These are phyloP conservation scores for Colletotrichum spaethianum DNA, from an alignment of 2,329 filamentous ascomycete genomes.

Conservation along the genomic window DNA sequence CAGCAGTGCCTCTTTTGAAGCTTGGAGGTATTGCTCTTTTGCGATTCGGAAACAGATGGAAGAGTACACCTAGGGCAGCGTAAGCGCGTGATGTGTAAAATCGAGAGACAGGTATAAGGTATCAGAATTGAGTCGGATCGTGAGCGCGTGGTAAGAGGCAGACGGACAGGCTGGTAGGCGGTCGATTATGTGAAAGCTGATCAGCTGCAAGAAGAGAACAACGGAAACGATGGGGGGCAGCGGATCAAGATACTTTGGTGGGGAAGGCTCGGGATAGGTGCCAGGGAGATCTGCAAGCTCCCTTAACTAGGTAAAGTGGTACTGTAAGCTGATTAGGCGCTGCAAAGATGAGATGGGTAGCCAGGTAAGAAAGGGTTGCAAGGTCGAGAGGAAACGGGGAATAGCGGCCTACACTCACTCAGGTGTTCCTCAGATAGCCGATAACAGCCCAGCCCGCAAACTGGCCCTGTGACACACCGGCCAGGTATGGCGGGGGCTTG, in stretches of 20 bases:
- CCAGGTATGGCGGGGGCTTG: not conserved
- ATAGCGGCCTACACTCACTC: not conserved
- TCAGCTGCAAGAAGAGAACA: not conserved
- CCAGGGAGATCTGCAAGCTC: not conserved
- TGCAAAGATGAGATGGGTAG: not conserved
- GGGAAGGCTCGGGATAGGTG: not conserved
- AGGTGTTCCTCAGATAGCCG: constrained; percentile 4
- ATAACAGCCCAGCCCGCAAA: not conserved
- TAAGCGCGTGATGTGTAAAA: not conserved
- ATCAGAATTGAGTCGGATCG: not conserved
- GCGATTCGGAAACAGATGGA: not conserved
- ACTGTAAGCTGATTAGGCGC: not conserved
- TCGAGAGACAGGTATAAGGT: not conserved
- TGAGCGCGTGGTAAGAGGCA: constrained; percentile 2
- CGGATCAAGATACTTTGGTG: not conserved
- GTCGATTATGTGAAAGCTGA: not conserved
- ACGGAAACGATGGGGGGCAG: not conserved
- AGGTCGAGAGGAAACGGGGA: not conserved
- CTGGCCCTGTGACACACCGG: constrained; percentile 33
- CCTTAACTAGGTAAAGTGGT: not conserved
- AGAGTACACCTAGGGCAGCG: no score
- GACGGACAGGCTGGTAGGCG: not conserved
- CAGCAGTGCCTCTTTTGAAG: not conserved
- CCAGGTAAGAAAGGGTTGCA: not conserved
- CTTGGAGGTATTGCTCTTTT: not conserved